Evolutionary conservation across 139 green algal species (phyloP), one percentile per base, ranked within the genome.

Genomic region (Tetraselmis chui): DNA sequence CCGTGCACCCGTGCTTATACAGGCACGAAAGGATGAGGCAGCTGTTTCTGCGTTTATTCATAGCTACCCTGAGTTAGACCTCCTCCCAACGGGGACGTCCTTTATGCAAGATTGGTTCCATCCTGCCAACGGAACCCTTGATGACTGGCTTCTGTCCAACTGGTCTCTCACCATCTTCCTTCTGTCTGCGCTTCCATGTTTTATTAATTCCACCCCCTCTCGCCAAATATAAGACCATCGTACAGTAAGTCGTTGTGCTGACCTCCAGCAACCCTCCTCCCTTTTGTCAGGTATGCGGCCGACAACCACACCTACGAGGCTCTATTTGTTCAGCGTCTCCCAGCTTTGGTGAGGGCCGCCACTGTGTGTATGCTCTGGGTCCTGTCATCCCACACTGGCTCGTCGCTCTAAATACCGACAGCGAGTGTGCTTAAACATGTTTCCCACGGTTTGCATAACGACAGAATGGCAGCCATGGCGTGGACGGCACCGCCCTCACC

Each of bases 271-370:
- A n/a, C n/a, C n/a, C n/a, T n/a, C n/a, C n/a, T n/a, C n/a, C 18
- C 45, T 67, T 67, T 5, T 67, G 11, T 5, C 18, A 67, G 45
- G 45, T 67, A 67, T 18, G 18, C 45, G 11, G 5, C 30, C 18
- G 86, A 79, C 29, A n/a, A 74, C 11, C 83, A 85, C 2, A 32
- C 80, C 29, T 94, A 95, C 78, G 92, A 95, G 77, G 89, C 86
- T 0, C 23, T 93, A 1, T 89, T 88, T 84, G 22, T 95, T 27
- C 58, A 89, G 1, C 31, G 28, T 29, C 82, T 91, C 31, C 87
- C 87, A 28, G 75, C n/a, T 31, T 28, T 25, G 45, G 45, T 67
- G 45, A 67, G n/a, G n/a, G n/a, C n/a, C n/a, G n/a, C n/a, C n/a
- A n/a, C n/a, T n/a, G n/a, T n/a, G n/a, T n/a, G n/a, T n/a, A n/a